phyloP scores from a whole-genome alignment of 352 stramenopile genomes.

The Phytopythium delawarense region DNA sequence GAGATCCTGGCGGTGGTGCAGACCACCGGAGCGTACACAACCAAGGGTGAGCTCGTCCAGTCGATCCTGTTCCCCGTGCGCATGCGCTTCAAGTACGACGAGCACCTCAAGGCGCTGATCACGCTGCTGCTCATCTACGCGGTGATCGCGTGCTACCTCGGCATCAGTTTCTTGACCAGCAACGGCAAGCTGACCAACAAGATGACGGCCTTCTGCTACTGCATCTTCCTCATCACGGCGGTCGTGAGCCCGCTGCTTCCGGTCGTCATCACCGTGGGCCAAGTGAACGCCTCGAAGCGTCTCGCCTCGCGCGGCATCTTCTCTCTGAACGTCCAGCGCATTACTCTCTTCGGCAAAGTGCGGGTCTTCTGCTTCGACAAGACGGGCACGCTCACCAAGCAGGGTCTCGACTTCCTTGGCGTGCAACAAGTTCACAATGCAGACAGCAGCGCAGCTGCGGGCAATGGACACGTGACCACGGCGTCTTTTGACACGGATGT shows the following conservation, averaged over 20 bases:
- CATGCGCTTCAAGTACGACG: slow-evolving; percentile 86
- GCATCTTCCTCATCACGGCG: slow-evolving; percentile 52
- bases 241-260: slow-evolving; percentile 71
- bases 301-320: slow-evolving; percentile 52
- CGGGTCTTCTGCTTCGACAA: slow-evolving; percentile 85
- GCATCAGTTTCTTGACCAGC: slow-evolving; percentile 39
- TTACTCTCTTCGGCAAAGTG: slow-evolving; percentile 81
- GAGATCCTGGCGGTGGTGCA: slow-evolving; percentile 59
- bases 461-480: background rate
- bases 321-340: slow-evolving; percentile 62
- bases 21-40: slow-evolving; percentile 64
- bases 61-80: slow-evolving; percentile 72
- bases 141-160: slow-evolving; percentile 38
- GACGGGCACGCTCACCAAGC: slow-evolving; percentile 81
- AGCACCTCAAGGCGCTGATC: slow-evolving; percentile 70
- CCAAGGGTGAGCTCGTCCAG: slow-evolving; percentile 69
- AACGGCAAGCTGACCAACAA: slow-evolving; percentile 53
- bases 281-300: slow-evolving; percentile 65
- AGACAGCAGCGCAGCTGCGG: slow-evolving; percentile 5
- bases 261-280: slow-evolving; percentile 71
- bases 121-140: slow-evolving; percentile 55
- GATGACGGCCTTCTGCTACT: slow-evolving; percentile 46
- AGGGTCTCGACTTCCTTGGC: slow-evolving; percentile 69
- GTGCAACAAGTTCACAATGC: slow-evolving; percentile 17
- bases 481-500: slow-evolving; percentile 9